Evolutionary conservation across 106 monocot species (phyloP).

Genomic region (Triglochin maritima): DNA sequence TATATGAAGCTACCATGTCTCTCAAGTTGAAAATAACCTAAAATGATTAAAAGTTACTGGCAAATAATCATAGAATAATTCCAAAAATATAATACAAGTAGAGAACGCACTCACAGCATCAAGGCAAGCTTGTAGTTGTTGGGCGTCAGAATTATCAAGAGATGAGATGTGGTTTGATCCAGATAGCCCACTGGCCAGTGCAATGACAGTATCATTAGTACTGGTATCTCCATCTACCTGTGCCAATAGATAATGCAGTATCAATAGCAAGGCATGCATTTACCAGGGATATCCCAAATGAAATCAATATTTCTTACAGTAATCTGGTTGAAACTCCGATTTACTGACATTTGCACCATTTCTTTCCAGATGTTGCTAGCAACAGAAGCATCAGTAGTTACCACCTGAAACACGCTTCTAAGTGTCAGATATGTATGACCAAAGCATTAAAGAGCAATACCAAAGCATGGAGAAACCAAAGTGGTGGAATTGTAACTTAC

Average conservation of each 20-base stretch:
- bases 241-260: constrained; percentile 4
- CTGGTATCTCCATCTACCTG: constrained; percentile 99
- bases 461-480: neutral
- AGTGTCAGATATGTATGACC: too few species aligned
- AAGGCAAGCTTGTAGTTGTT: constrained; percentile 81
- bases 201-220: constrained; percentile 92
- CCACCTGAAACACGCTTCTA: constrained; percentile 36
- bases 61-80: neutral
- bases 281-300: neutral
- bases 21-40: too few species aligned
- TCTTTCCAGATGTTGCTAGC: constrained; percentile 67
- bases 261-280: neutral
- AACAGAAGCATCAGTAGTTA: constrained; percentile 88
- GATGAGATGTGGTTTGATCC: constrained; percentile 45
- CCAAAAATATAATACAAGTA: neutral
- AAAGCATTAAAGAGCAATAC: neutral
- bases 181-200: constrained; percentile 87
- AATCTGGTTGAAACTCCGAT: constrained; percentile 96
- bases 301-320: constrained; percentile 38
- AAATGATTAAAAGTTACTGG: neutral
- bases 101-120: constrained; percentile 45
- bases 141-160: constrained; percentile 44
- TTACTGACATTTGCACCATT: constrained; percentile 74
- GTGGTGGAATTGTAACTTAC: constrained; percentile 26
- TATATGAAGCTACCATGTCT: too few species aligned